Base-by-base conservation (phyloP, 768 basidiomycete genomes). In the Thelephora aurantiotincta region DNA sequence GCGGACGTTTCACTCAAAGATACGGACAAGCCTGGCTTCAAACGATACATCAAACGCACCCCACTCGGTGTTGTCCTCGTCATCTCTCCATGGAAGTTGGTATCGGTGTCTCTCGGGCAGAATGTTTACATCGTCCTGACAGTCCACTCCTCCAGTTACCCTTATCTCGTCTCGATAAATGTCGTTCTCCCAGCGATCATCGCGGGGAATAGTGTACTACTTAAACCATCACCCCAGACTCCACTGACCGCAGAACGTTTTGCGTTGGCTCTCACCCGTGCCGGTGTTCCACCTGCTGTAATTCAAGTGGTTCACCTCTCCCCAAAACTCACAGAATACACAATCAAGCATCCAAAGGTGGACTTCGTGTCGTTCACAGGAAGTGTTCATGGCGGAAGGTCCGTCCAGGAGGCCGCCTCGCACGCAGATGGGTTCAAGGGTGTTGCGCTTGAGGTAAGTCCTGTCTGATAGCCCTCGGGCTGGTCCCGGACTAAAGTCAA, bases 171-270 rank as follows among this genome's bases (percentile, higher is more conserved):
- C 33, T 78, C 88, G 34, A 74, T 97, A 63, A 99, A 99, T 64
- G 80, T 88, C 3, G 78, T 98, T 45, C 73, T 99, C 19, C 96
- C 96, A 1, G 88, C 91, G 0, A 68, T 99, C 52, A 68, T 98
- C 23, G 79, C 93, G 5, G 87, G 96, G 26, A 98, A 99, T 60
- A 65, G 87, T 0, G 86, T 97, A 11, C 61, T 99, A 41, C 68
- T 98, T 59, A 99, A 98, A 62, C 94, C 96, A 0, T 94, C 92
- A 1, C 96, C 96, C 0, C 96, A 99, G 59, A 97, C 93, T 0
- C 94, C 96, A 4, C 68, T 90, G 41, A 78, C 81, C 0, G 92
- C 85, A 2, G 90, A 96, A 59, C 76, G 87, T 3, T 75, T 97
- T 52, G 73, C 75, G 1, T 59, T 68, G 12, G 82, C 86, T 0